phyloP scores from a whole-genome alignment of 228 moss, liverwort and hornwort species.

The Sphagnum fallax region DNA sequence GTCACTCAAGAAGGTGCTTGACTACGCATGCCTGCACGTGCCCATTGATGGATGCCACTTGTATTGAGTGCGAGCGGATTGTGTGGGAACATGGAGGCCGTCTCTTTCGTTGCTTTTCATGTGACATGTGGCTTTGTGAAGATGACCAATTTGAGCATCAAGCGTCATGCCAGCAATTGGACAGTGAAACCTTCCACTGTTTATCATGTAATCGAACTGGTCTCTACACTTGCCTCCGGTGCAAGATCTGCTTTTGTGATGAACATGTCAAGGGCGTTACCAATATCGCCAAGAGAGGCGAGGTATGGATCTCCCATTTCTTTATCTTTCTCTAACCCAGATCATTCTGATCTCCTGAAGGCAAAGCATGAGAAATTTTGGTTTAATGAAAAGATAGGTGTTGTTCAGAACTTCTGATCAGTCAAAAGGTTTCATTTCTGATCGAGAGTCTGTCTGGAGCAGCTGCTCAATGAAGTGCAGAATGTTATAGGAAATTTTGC shows the following conservation, averaged over 20 bases:
- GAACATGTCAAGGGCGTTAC: slow-evolving; percentile 97
- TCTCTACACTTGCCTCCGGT: slow-evolving; percentile 85
- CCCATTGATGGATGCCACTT: slow-evolving; percentile 78
- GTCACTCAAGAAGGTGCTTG: slow-evolving; percentile 90
- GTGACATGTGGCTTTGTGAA: slow-evolving; percentile 98
- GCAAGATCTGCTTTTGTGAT: slow-evolving; percentile 97
- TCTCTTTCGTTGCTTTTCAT: slow-evolving; percentile 90
- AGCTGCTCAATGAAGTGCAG: too few species aligned
- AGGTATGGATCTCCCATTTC: slow-evolving; percentile 31
- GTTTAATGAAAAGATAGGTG: too few species aligned
- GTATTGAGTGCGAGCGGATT: slow-evolving; percentile 90
- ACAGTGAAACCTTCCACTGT: slow-evolving; percentile 94
- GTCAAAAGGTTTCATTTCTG: too few species aligned
- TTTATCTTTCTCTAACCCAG: not conserved
- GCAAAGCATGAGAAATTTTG: too few species aligned
- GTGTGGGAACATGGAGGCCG: slow-evolving; percentile 99
- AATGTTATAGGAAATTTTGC: not conserved
- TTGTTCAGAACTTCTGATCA: too few species aligned
- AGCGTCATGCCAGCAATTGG: slow-evolving; percentile 97
- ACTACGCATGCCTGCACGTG: slow-evolving; percentile 89
- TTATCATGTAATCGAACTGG: slow-evolving; percentile 91
- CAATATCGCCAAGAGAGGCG: slow-evolving; percentile 83
- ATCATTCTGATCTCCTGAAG: not conserved
- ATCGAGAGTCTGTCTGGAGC: too few species aligned
- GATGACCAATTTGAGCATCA: slow-evolving; percentile 99